These are phyloP conservation scores for Colletotrichum sp. DNA, from an alignment of 2,329 filamentous ascomycete genomes.

Conservation along the genomic window DNA sequence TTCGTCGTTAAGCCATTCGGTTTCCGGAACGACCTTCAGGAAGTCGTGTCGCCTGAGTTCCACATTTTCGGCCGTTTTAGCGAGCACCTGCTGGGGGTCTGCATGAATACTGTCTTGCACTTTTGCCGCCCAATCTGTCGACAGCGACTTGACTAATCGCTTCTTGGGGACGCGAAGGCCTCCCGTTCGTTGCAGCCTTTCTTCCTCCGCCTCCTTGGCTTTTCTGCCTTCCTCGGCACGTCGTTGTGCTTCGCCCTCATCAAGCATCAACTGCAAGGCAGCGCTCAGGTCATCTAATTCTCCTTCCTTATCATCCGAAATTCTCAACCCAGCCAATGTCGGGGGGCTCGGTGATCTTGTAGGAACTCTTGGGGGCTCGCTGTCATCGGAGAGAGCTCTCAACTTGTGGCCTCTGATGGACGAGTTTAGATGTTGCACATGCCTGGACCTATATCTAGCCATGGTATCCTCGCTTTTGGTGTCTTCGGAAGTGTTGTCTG, in stretches of 20 bases:
- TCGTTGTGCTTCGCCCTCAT: conserved; percentile 9
- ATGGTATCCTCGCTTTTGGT: neutral
- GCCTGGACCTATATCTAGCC: neutral
- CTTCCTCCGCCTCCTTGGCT: neutral
- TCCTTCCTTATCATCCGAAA: conserved; percentile 20
- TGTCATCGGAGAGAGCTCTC: neutral
- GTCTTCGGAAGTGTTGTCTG: neutral
- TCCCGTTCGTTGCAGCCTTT: conserved; percentile 14
- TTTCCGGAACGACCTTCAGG: conserved; percentile 59
- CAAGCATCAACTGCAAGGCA: conserved; percentile 11
- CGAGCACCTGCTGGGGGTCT: neutral
- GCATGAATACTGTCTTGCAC: neutral
- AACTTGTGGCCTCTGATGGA: conserved; percentile 1
- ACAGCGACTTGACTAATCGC: conserved; percentile 2
- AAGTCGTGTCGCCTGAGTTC: conserved; percentile 60
- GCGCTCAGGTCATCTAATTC: conserved; percentile 20
- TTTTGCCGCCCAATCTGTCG: conserved; percentile 1
- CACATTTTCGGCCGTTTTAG: conserved; percentile 13
- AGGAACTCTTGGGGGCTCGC: neutral
- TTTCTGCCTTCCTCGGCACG: conserved; percentile 13
- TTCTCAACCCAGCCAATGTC: neutral
- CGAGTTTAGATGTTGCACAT: neutral
- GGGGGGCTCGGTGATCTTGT: neutral
- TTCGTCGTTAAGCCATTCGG: conserved; percentile 78
- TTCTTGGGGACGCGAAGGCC: conserved; percentile 13